Percentiles rank a stretch among this genome's conserved stretches.
phyloP scores from a whole-genome alignment of 2,329 filamentous ascomycete species.

The Stachybotrys chartarum region DNA sequence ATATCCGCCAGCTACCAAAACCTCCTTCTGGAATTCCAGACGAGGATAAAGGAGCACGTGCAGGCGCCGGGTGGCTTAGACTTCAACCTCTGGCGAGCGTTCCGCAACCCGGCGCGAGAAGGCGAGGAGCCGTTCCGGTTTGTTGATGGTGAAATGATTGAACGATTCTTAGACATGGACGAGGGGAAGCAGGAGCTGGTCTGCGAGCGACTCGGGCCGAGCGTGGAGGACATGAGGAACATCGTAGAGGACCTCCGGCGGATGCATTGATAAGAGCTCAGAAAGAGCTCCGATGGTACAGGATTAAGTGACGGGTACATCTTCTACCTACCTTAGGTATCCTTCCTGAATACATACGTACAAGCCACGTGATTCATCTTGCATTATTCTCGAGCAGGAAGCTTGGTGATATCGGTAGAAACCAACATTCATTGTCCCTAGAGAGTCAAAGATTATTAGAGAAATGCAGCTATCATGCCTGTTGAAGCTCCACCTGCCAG shows the following conservation, averaged over 20 bases:
- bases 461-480: too few species aligned
- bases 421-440: too few species aligned
- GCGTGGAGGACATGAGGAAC: conserved; percentile 55
- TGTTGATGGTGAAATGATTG: conserved; percentile 86
- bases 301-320: too few species aligned
- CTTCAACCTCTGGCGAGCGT: conserved; percentile 77
- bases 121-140: conserved; percentile 79
- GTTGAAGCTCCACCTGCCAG: not conserved
- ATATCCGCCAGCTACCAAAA: conserved; percentile 69
- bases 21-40: conserved; percentile 75
- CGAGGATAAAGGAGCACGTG: conserved; percentile 58
- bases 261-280: conserved; percentile 40
- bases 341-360: too few species aligned
- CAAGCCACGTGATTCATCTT: too few species aligned
- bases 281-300: not conserved
- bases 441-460: too few species aligned
- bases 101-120: conserved; percentile 64
- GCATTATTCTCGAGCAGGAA: too few species aligned
- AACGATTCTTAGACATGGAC: conserved; percentile 69
- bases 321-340: too few species aligned
- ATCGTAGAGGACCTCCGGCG: conserved; percentile 56
- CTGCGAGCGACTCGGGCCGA: conserved; percentile 49
- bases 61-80: conserved; percentile 64
- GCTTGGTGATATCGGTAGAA: too few species aligned
- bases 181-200: conserved; percentile 48